Evolutionary conservation across 2,329 filamentous ascomycete genomes (phyloP), one percentile per base, ranked within the genome.

Genomic region (Dactylellina cionopaga): DNA sequence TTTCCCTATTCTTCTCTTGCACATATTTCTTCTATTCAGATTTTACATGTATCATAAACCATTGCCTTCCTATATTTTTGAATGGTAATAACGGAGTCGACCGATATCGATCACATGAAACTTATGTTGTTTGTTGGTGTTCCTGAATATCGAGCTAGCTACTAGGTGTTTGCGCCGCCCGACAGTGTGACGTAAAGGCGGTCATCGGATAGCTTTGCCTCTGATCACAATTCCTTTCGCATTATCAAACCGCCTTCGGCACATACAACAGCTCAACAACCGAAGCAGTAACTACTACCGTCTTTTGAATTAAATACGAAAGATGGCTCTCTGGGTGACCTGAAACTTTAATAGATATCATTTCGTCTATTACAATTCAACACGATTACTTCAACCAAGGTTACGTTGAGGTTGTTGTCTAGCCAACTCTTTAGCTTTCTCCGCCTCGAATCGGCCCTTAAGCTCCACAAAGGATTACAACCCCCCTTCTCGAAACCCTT

Each of bases 1-100:
- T 33, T 39, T 27, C 47, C 27, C 47, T n/a, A 27, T 56, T 65
- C 60, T 47, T 49, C 56, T 65, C 60, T 65, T 52, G 49, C 17
- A 52, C 31, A 52, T 52, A 49, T n/a, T 49, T 37, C 51, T 17
- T 13, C 29, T 31, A 1, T 29, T 35, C 41, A 39, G 27, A 25
- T 58, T 49, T 35, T 47, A 47, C 52, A 31, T 66, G 62, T 66
- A 66, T 66, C 39, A 66, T 66, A 66, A n/a, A n/a, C n/a, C n/a
- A n/a, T n/a, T n/a, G n/a, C n/a, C n/a, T n/a, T n/a, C 39, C 39
- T 58, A 31, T 58, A 22, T 63, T n/a, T 41, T 55, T 22, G 29
- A 55, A 27, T 31, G 51, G 15, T 37, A 52, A 19, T 41, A 6
- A 55, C 22, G 35, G 51, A 41, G 33, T 41, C 35, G 24, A 41